Evolutionary conservation across 2,329 filamentous ascomycete species (phyloP), one percentile per base, ranked within the genome.

Genomic region (Colletotrichum scovillei): DNA sequence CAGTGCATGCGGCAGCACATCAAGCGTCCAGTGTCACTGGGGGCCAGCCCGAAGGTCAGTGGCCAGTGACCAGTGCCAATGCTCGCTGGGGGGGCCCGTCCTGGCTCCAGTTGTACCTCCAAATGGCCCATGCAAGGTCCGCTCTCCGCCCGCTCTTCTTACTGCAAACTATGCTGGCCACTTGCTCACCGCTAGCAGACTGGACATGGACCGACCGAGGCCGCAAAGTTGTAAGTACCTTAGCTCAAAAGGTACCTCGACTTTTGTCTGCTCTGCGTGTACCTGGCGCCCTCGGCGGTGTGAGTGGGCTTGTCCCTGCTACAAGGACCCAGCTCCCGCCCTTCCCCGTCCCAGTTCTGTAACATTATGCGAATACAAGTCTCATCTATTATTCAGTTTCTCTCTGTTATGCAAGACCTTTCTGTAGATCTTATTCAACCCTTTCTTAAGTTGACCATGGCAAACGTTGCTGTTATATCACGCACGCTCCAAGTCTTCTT

Each of bases 101-200:
- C 60, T 52, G 60, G 71, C 55, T 62, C 71, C 67, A 73, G 71
- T 65, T 65, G 55, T 52, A 24, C 42, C 56, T 66, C n/a, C 62
- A 60, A 60, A 69, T 60, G 70, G 70, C 49, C 63, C 63, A 65
- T 65, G 63, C 52, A 65, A 62, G 67, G 71, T 66, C 71, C 62
- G 71, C 65, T 69, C 69, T 63, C 65, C 67, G 56, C 67, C 71
- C 62, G 58, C 64, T 72, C 69, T 68, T 52, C 56, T 49, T 11
- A 49, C 42, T 49, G 42, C 42, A 49, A 49, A 49, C 42, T 68
- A 53, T 56, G 49, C 42, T 52, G 69, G 64, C 63, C 69, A 72
- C 67, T 62, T 65, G 71, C 71, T 73, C 71, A 73, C 71, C 71
- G 71, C 71, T 71, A 72, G 56, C 63, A 65, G 52, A 57, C 28